These are phyloP conservation scores for Elaeagnus macrophylla DNA, from an alignment of 306 rosid genomes.

Conservation along the genomic window DNA sequence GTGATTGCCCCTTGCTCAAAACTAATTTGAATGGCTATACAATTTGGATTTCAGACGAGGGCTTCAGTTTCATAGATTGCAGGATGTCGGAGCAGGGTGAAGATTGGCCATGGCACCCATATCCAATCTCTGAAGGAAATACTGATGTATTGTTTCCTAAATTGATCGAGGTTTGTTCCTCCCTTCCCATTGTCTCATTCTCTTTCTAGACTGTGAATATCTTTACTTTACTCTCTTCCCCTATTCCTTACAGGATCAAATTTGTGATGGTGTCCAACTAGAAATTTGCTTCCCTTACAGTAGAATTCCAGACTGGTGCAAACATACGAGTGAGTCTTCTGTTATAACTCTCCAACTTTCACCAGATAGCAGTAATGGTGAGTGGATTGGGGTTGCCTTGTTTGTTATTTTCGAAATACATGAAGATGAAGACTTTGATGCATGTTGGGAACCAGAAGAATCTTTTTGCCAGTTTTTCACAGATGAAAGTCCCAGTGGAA, in stretches of 20 bases:
- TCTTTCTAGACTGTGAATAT: not conserved
- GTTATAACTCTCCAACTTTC: not conserved
- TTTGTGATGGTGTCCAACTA: not conserved
- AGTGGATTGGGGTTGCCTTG: not conserved
- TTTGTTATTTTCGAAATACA: constrained; percentile 1
- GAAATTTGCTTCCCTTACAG: not conserved
- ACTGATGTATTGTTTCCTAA: not conserved
- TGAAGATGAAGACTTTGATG: not conserved
- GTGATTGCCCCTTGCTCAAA: not conserved
- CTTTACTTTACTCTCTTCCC: not conserved
- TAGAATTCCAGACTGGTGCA: constrained; percentile 1
- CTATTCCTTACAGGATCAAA: not conserved
- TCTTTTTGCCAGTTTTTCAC: not conserved
- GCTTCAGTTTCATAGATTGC: not conserved
- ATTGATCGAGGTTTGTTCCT: not conserved
- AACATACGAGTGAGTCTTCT: not conserved
- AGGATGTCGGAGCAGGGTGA: not conserved
- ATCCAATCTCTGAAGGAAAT: not conserved
- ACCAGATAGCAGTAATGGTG: not conserved
- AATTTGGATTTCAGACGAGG: not conserved
- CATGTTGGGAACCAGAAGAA: not conserved
- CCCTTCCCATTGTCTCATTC: not conserved
- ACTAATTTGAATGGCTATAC: not conserved
- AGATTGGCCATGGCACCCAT: not conserved
- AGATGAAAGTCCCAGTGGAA: not conserved